Percentiles rank a stretch among this genome's conserved stretches.
phyloP scores from a whole-genome alignment of 805 yeast genomes.

The Teunomyces barrocoloradensis region DNA sequence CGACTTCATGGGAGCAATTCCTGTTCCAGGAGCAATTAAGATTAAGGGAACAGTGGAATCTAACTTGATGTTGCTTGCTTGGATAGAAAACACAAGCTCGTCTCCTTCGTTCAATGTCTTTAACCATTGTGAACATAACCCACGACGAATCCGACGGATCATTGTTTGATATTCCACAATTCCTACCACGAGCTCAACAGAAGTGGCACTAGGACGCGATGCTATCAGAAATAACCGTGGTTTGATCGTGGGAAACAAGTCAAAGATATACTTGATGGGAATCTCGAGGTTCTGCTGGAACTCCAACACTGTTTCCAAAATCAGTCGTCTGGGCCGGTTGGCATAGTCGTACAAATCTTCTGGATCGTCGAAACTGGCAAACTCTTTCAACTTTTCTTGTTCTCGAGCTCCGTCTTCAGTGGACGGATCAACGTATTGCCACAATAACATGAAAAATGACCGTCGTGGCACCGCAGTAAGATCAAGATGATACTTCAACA shows the following conservation, averaged over 20 bases:
- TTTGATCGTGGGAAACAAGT: slow-evolving; percentile 71
- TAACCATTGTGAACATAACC: slow-evolving; percentile 81
- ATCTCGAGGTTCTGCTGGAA: slow-evolving; percentile 67
- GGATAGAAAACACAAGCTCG: slow-evolving; percentile 50
- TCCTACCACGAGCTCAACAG: slow-evolving; percentile 72
- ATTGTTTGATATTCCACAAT: slow-evolving; percentile 85
- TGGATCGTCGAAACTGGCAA: slow-evolving; percentile 65
- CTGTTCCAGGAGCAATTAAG: slow-evolving; percentile 92
- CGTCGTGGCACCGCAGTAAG: slow-evolving; percentile 79
- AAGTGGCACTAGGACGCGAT: slow-evolving; percentile 43
- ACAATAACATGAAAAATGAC: slow-evolving; percentile 68
- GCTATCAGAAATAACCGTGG: slow-evolving; percentile 89
- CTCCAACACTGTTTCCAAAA: slow-evolving; percentile 79
- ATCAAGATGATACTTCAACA: slow-evolving; percentile 79
- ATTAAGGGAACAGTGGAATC: slow-evolving; percentile 36
- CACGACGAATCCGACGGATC: slow-evolving; percentile 69
- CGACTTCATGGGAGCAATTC: slow-evolving; percentile 89
- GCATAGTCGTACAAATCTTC: slow-evolving; percentile 88
- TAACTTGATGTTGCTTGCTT: slow-evolving; percentile 43
- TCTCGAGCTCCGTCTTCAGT: slow-evolving; percentile 68
- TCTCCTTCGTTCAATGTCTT: slow-evolving; percentile 49
- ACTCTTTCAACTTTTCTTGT: slow-evolving; percentile 70
- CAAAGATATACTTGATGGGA: slow-evolving; percentile 74
- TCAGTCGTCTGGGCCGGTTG: slow-evolving; percentile 87
- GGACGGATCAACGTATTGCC: slow-evolving; percentile 57